A percentile compares a stretch with the other conserved stretches of the same genome.
Evolutionary conservation across 2,329 filamentous ascomycete genomes (phyloP).

Genomic region (Didymella glomerata): DNA sequence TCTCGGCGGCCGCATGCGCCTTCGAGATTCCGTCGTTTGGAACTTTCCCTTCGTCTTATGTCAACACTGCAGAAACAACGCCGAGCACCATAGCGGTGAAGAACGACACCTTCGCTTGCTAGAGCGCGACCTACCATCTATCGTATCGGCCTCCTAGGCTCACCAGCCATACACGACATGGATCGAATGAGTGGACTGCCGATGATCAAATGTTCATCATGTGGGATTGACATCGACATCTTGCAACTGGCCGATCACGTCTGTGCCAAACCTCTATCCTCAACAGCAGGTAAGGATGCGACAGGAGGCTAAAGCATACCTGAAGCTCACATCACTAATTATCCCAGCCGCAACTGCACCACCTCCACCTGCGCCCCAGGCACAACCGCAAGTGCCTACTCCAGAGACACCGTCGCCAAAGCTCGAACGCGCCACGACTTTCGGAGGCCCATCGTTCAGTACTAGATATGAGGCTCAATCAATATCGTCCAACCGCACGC

Average conservation of each 20-base stretch:
- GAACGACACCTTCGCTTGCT: slow-evolving; percentile 8
- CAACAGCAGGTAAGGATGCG: slow-evolving; percentile 53
- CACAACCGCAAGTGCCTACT: slow-evolving; percentile 14
- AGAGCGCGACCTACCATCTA: slow-evolving; percentile 13
- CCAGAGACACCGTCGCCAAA: slow-evolving; percentile 28
- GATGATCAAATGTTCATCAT: slow-evolving; percentile 52
- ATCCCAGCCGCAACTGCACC: neutral
- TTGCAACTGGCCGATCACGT: slow-evolving; percentile 86
- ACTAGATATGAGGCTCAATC: slow-evolving; percentile 36
- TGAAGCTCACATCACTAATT: slow-evolving; percentile 7
- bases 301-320: neutral
- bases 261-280: slow-evolving; percentile 61
- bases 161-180: slow-evolving; percentile 33
- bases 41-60: slow-evolving; percentile 35
- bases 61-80: slow-evolving; percentile 32
- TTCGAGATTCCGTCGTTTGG: slow-evolving; percentile 28
- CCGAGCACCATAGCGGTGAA: slow-evolving; percentile 17
- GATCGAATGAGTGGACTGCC: slow-evolving; percentile 47
- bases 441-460: slow-evolving; percentile 40
- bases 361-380: slow-evolving; percentile 7
- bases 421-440: slow-evolving; percentile 46
- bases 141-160: slow-evolving; percentile 12
- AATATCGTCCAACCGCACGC: slow-evolving; percentile 56
- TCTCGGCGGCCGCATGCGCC: slow-evolving; percentile 32
- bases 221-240: slow-evolving; percentile 74